Conservation (phyloP, 257 asterid species). For the Nicotiana noctiflora region DNA sequence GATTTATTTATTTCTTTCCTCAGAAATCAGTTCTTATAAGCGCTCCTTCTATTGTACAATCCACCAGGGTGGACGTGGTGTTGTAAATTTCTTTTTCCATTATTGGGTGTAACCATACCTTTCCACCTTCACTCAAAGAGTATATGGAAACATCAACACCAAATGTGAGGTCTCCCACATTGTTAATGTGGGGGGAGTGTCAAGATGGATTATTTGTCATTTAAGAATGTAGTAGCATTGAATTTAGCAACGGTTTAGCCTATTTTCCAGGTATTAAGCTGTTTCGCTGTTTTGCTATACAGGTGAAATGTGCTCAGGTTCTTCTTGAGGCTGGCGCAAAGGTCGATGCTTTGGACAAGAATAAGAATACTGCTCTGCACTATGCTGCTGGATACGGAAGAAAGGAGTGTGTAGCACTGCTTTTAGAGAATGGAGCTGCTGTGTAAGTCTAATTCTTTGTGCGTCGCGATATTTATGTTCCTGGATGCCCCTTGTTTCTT, state of each 20-base stretch:
- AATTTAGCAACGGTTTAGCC: no score
- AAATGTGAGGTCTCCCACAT: no score
- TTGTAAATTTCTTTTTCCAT: neutral
- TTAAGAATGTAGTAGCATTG: no score
- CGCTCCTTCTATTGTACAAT: no score
- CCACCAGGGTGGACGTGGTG: neutral
- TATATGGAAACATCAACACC: no score
- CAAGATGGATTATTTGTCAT: no score
- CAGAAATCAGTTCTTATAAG: neutral
- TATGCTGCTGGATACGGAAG: conserved; percentile 98
- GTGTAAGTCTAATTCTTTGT: conserved; percentile 52
- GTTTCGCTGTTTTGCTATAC: neutral
- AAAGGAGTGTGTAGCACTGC: conserved; percentile 91
- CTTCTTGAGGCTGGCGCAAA: conserved; percentile 95
- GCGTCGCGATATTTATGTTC: neutral
- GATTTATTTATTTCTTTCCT: neutral
- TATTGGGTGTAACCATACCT: neutral
- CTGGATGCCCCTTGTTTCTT: no score
- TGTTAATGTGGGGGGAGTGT: no score
- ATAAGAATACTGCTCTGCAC: conserved; percentile 96
- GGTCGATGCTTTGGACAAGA: conserved; percentile 90
- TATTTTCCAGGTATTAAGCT: no score
- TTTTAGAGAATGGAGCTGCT: conserved; percentile 90
- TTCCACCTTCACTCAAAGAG: no score
- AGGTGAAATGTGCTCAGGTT: conserved; percentile 86